phyloP scores from a whole-genome alignment of 2,329 filamentous ascomycete genomes.

The Sphaerulina populicola region DNA sequence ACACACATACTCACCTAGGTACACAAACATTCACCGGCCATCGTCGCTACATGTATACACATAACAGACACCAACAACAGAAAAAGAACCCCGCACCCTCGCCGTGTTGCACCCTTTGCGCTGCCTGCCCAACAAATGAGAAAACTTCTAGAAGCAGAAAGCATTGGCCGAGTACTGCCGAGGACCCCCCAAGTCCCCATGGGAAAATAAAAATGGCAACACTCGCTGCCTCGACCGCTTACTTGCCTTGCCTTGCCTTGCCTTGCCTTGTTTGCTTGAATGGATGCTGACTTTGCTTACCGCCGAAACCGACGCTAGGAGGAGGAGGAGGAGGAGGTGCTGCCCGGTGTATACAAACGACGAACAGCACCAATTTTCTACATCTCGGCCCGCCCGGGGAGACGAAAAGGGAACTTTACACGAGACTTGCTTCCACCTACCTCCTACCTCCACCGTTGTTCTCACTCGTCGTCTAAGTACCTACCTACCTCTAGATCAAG shows the following conservation, averaged over 20 bases:
- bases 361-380: background rate
- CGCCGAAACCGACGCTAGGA: background rate
- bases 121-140: background rate
- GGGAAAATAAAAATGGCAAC: background rate
- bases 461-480: no score
- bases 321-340: no score
- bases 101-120: background rate
- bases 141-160: background rate
- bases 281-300: background rate
- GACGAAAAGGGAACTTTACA: background rate
- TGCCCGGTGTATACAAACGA: background rate
- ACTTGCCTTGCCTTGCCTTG: background rate
- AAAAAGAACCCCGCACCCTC: background rate
- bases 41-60: background rate
- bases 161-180: slow-evolving; percentile 4
- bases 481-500: no score
- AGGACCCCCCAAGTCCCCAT: background rate
- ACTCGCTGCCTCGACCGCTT: background rate
- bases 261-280: no score
- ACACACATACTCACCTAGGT: no score
- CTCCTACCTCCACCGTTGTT: no score
- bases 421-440: no score
- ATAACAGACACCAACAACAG: background rate
- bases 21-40: background rate
- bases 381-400: background rate